Percentiles rank a stretch among this genome's conserved stretches.
phyloP scores from a whole-genome alignment of 805 yeast species.

The Saturnispora kantuleensis region DNA sequence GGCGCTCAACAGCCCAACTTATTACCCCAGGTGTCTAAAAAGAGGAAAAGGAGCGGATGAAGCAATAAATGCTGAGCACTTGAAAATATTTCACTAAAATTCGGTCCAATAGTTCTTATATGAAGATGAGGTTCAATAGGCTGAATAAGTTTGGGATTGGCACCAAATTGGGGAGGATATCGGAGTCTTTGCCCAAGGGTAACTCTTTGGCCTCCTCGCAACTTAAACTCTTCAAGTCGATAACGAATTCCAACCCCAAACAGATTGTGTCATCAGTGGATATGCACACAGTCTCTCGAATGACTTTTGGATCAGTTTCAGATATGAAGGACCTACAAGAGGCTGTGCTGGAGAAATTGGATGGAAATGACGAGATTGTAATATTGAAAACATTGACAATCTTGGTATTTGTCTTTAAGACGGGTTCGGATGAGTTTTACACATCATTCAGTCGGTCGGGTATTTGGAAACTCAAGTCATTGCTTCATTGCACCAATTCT shows the following conservation, averaged over 20 bases:
- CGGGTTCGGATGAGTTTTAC: constrained; percentile 7
- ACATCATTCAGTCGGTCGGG: not conserved
- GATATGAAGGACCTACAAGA: not conserved
- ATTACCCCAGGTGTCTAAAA: not conserved
- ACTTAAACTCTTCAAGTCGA: constrained; percentile 1
- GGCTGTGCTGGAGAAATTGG: not conserved
- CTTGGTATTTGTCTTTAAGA: constrained; percentile 4
- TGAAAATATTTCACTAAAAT: no score
- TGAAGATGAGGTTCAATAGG: no score
- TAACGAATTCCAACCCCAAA: constrained; percentile 1
- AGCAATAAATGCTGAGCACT: no score
- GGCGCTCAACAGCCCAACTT: constrained; percentile 3
- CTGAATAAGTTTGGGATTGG: no score
- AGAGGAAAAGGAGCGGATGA: not conserved
- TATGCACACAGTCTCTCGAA: constrained; percentile 6
- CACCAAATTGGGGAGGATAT: no score
- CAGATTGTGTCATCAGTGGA: constrained; percentile 6
- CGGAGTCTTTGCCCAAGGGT: no score
- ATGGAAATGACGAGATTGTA: not conserved
- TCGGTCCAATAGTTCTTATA: no score
- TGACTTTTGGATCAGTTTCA: not conserved
- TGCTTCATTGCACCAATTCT: not conserved
- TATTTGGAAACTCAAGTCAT: constrained; percentile 6
- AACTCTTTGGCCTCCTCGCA: not conserved
- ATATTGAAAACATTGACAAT: constrained; percentile 5